Conservation (phyloP, 2,329 filamentous ascomycete genomes). For the Zalaria sp. region DNA sequence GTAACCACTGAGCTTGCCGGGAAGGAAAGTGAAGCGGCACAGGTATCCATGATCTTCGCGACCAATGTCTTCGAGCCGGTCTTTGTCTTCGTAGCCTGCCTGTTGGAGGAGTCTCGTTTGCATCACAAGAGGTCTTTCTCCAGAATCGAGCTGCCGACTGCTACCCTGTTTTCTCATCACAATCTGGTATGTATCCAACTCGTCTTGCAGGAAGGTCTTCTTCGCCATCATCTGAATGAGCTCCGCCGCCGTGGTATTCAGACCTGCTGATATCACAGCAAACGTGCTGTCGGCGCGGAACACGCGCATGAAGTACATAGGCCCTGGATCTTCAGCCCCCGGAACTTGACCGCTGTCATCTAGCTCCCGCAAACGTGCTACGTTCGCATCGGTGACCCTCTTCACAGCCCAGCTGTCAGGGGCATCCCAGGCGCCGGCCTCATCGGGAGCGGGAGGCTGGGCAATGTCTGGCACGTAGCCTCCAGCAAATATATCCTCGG, state of each 20-base stretch:
- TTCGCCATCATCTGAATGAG: conserved; percentile 83
- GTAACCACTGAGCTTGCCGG: conserved; percentile 71
- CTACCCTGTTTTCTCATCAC: conserved; percentile 88
- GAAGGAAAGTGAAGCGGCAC: conserved; percentile 88
- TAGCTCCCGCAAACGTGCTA: conserved; percentile 42
- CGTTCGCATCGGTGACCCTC: conserved; percentile 50
- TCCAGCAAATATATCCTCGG: conserved; percentile 32
- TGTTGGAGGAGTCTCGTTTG: conserved; percentile 86
- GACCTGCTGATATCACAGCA: conserved; percentile 70
- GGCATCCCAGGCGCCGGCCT: conserved; percentile 63
- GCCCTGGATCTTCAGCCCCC: conserved; percentile 54
- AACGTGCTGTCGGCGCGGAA: conserved; percentile 92
- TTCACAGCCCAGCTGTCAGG: conserved; percentile 95
- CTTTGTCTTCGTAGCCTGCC: conserved; percentile 75
- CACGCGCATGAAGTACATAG: conserved; percentile 82
- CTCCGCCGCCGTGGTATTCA: conserved; percentile 76
- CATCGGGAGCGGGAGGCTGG: conserved; percentile 12
- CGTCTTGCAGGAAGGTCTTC: conserved; percentile 85
- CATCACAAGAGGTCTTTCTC: conserved; percentile 74
- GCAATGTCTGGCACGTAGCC: conserved; percentile 10
- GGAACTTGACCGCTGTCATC: conserved; percentile 56
- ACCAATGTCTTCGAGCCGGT: conserved; percentile 83
- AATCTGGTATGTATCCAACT: conserved; percentile 87
- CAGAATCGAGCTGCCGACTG: conserved; percentile 61
- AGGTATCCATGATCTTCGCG: conserved; percentile 96